These are phyloP conservation scores for Sistotremastrum suecicum DNA, from an alignment of 768 basidiomycete genomes.

Conservation along the genomic window DNA sequence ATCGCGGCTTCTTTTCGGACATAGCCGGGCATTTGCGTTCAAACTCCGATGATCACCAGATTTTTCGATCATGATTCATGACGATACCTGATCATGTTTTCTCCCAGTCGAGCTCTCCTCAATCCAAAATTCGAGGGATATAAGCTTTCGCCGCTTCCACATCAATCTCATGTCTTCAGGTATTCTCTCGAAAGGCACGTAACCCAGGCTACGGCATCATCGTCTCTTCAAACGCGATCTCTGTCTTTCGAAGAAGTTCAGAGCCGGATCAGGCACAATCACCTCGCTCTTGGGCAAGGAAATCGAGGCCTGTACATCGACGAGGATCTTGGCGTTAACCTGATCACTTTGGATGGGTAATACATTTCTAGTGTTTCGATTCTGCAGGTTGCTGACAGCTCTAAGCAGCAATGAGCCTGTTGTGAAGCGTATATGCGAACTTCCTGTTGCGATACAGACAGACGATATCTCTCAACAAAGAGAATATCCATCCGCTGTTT, in stretches of 20 bases:
- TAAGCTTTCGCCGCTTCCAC: constrained; percentile 47
- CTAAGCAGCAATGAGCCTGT: too few species aligned
- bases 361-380: too few species aligned
- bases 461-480: too few species aligned
- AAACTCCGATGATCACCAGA: background rate
- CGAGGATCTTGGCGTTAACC: constrained; percentile 41
- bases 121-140: constrained; percentile 84
- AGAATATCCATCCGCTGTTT: too few species aligned
- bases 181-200: constrained; percentile 31
- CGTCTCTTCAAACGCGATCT: constrained; percentile 33
- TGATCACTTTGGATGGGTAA: constrained; percentile 30
- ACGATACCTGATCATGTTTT: constrained; percentile 23
- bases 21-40: too few species aligned
- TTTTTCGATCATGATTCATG: background rate
- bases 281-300: constrained; percentile 40
- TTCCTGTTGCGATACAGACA: too few species aligned
- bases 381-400: too few species aligned
- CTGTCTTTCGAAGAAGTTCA: constrained; percentile 73
- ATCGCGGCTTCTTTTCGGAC: too few species aligned
- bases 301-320: constrained; percentile 55
- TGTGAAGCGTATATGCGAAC: too few species aligned
- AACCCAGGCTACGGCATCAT: constrained; percentile 32
- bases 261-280: constrained; percentile 75
- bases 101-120: constrained; percentile 37
- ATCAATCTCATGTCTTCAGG: constrained; percentile 38